These are phyloP conservation scores for Daedaleopsis nitida DNA, from an alignment of 768 basidiomycete species.

Conservation along the genomic window DNA sequence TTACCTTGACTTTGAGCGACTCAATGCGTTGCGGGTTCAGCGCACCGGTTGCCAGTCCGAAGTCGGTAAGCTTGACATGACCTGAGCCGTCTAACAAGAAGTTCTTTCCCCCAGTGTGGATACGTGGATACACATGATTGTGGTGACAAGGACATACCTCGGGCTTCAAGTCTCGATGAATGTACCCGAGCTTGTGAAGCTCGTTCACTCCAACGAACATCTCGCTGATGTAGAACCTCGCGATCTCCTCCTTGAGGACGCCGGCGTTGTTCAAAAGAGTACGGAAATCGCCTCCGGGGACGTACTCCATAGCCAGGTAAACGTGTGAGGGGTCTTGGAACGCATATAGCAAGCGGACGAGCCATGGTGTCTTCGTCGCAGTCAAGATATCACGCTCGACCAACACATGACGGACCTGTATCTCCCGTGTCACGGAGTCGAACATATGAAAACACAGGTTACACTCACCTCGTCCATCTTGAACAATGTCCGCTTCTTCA, in stretches of 20 bases:
- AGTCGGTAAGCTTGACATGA: constrained; percentile 97
- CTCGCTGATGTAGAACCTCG: constrained; percentile 94
- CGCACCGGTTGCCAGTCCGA: constrained; percentile 95
- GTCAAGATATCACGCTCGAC: constrained; percentile 98
- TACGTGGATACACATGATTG: neutral
- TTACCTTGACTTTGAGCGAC: constrained; percentile 88
- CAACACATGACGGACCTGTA: constrained; percentile 92
- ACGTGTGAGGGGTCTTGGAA: constrained; percentile 93
- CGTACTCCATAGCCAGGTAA: constrained; percentile 99
- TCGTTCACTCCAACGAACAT: constrained; percentile 97
- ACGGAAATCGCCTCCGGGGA: constrained; percentile 97
- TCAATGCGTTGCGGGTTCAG: constrained; percentile 94
- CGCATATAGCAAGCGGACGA: constrained; percentile 91
- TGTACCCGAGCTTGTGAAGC: constrained; percentile 95
- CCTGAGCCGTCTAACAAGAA: constrained; percentile 95
- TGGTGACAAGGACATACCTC: constrained; percentile 59
- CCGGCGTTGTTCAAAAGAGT: constrained; percentile 98
- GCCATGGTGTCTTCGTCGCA: constrained; percentile 96
- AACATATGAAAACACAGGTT: neutral
- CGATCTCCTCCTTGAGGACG: constrained; percentile 96
- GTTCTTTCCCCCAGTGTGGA: constrained; percentile 54
- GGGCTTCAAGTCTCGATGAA: constrained; percentile 97
- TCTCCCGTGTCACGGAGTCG: neutral
- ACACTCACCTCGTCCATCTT: constrained; percentile 95
- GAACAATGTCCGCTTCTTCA: constrained; percentile 90